Conservation (phyloP, 192 early-diverging fungal genomes). For the Podila clonocystis region DNA sequence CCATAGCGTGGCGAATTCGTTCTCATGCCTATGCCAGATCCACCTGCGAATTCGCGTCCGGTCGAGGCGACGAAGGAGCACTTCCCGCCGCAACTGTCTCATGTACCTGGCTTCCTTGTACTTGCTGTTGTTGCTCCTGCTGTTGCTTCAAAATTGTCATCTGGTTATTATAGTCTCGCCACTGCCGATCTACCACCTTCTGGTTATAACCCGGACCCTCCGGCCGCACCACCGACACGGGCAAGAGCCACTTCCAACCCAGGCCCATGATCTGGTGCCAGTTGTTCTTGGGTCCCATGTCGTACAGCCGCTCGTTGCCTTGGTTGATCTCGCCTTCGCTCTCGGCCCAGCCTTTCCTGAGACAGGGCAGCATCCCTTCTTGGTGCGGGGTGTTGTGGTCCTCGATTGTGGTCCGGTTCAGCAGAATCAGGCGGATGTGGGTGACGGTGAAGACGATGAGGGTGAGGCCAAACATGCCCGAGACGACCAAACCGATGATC, state of each 20-base stretch:
- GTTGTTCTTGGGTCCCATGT: conserved; percentile 52
- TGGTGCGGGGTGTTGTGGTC: conserved; percentile 41
- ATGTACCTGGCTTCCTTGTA: not conserved
- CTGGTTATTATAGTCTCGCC: conserved; percentile 35
- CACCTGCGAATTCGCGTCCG: not conserved
- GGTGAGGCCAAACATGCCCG: conserved; percentile 54
- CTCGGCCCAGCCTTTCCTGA: conserved; percentile 37
- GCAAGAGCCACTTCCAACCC: conserved; percentile 33
- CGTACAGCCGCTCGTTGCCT: conserved; percentile 52
- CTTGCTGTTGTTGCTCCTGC: conserved; percentile 12
- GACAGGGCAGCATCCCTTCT: conserved; percentile 54
- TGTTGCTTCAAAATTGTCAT: conserved; percentile 14
- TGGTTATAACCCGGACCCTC: conserved; percentile 41
- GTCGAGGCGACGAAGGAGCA: not conserved
- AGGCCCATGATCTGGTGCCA: conserved; percentile 61
- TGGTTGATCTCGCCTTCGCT: conserved; percentile 47
- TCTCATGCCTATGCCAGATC: not conserved
- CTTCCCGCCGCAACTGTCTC: not conserved
- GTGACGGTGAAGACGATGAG: conserved; percentile 55
- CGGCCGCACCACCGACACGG: conserved; percentile 15
- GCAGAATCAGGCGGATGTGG: conserved; percentile 55
- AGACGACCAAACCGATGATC: conserved; percentile 19
- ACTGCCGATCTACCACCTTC: conserved; percentile 39
- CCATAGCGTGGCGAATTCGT: not conserved
- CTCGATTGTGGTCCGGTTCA: conserved; percentile 62